Percentiles rank a stretch among this genome's conserved stretches.
Evolutionary conservation across 257 asterid species (phyloP).

Genomic region (Capsicum baccatum): DNA sequence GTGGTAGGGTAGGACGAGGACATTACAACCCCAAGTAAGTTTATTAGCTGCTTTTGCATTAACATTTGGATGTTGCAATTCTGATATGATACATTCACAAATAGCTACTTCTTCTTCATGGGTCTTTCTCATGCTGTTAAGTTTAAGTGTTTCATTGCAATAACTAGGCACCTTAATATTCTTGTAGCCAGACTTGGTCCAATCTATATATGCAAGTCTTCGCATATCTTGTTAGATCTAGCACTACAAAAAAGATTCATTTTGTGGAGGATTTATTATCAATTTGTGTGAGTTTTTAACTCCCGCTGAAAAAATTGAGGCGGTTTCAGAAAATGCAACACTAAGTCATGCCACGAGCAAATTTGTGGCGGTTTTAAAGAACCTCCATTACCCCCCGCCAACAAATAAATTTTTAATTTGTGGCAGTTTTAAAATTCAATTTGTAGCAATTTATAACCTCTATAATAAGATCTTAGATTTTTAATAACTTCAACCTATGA

Average conservation of each 20-base stretch:
- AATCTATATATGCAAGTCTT: neutral
- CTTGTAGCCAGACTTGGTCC: neutral
- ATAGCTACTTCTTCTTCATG: neutral
- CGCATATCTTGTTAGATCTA: neutral
- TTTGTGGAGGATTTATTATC: no score
- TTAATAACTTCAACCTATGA: no score
- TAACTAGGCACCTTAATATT: neutral
- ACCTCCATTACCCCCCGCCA: no score
- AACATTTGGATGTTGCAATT: neutral
- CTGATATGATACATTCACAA: neutral
- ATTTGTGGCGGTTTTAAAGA: no score
- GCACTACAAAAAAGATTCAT: neutral
- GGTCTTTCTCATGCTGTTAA: neutral
- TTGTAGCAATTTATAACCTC: no score
- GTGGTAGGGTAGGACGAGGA: neutral
- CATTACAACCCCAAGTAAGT: neutral
- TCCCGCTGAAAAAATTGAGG: no score
- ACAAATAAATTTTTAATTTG: no score
- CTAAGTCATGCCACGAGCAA: no score
- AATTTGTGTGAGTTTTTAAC: no score
- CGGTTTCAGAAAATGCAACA: no score
- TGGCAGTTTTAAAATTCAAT: no score
- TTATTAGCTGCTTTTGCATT: constrained; percentile 6
- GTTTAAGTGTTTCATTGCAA: neutral
- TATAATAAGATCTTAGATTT: no score